Evolutionary conservation across 148 eudicot species (phyloP), one percentile per base, ranked within the genome.

Genomic region (Persicaria tinctoria): DNA sequence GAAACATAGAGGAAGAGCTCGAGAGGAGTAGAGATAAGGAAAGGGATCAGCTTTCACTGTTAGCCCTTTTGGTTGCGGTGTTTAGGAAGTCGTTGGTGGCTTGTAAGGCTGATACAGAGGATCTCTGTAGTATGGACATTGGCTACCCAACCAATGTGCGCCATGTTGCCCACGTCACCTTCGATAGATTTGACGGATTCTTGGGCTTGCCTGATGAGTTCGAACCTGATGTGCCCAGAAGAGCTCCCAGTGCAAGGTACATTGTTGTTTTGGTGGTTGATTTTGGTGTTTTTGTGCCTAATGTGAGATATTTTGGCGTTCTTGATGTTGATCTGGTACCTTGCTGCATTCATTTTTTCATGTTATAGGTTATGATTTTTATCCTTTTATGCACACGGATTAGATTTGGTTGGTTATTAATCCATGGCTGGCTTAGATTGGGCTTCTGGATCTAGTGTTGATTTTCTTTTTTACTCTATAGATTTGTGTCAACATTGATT

Each of bases 161-260:
- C 69, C 99, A 95, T 80, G 97, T 95, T 72, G 97, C 97, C 49
- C 99, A 95, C 83, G 99, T 95, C 10, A 95, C 97, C 14, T 95
- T 92, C 78, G 99, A 95, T 83, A 89, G 91, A 80, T 95, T 90
- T 78, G 80, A 95, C 81, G 99, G 99, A 73, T 95, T 95, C 84
- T 87, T 95, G 86, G 99, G 99, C 75, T 89, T 95, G 94, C 99
- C 99, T 84, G 96, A 89, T 78, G 99, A 95, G 81, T 92, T 95
- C 78, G 99, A 95, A 82, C 99, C 97, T 83, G 97, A 92, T 53
- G 92, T 95, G 56, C 96, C 92, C 46, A 84, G 88, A 76, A 90
- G 96, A 60, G 94, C 97, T 63, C 99, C 99, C 72, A 95, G 99
- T 84, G 99, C 99, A 46, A 95, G 99, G 99, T 95, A 82, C 78